phyloP scores from a whole-genome alignment of 129 eudicot genomes.

The Rutidosis leptorrhynchoides region DNA sequence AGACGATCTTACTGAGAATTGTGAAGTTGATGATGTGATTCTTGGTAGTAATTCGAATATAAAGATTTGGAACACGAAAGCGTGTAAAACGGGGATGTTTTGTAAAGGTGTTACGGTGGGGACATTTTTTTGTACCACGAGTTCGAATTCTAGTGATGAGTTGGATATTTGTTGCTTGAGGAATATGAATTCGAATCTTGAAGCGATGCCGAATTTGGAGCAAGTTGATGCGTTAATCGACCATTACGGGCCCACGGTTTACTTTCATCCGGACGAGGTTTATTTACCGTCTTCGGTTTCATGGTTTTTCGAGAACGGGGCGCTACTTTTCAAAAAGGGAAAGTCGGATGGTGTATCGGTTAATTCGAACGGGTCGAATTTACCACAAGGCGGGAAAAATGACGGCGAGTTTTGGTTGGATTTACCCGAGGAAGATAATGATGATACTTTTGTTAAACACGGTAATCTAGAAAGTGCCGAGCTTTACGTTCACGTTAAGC shows the following conservation, averaged over 20 bases:
- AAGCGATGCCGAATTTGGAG: slow-evolving; percentile 82
- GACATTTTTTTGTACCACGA: slow-evolving; percentile 64
- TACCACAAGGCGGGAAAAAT: slow-evolving; percentile 74
- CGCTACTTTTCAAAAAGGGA: slow-evolving; percentile 54
- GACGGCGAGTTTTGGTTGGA: slow-evolving; percentile 84
- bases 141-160: slow-evolving; percentile 30
- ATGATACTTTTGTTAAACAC: slow-evolving; percentile 29
- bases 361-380: slow-evolving; percentile 52
- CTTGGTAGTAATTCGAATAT: slow-evolving; percentile 29
- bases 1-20: slow-evolving; percentile 60
- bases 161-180: slow-evolving; percentile 53
- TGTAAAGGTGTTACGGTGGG: slow-evolving; percentile 76
- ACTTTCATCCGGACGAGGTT: slow-evolving; percentile 79
- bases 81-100: slow-evolving; percentile 70
- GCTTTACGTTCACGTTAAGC: slow-evolving; percentile 84
- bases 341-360: slow-evolving; percentile 42
- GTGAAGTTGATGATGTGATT: slow-evolving; percentile 47
- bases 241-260: slow-evolving; percentile 81
- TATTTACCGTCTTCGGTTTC: slow-evolving; percentile 80
- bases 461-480: slow-evolving; percentile 72
- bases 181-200: slow-evolving; percentile 41
- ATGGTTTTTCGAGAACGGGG: slow-evolving; percentile 89
- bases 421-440: slow-evolving; percentile 49
- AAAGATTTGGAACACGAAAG: slow-evolving; percentile 64
- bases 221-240: slow-evolving; percentile 70